Percentiles rank a stretch among this genome's conserved stretches.
Conservation (phyloP, 108 stramenopile species). For the Schizochytrium sp. region DNA sequence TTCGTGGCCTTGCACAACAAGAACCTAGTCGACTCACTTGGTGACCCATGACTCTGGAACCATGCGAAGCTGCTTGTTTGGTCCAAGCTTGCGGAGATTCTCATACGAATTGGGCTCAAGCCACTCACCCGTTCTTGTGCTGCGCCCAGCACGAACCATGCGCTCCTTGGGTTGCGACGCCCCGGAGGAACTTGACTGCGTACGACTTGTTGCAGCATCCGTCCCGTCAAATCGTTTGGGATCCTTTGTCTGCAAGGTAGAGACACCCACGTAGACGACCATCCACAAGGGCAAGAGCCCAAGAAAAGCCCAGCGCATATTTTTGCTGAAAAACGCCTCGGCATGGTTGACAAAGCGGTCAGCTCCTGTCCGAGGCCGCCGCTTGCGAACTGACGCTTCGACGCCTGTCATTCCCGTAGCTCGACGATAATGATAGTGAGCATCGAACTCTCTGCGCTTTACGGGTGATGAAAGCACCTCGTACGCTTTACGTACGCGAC, state of each 20-base stretch:
- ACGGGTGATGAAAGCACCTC: background rate
- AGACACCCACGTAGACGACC: background rate
- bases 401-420: background rate
- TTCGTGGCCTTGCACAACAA: no score
- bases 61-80: background rate
- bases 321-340: background rate
- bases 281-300: background rate
- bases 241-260: background rate
- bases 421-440: background rate
- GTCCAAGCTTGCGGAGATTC: background rate
- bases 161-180: background rate
- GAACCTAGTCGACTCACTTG: background rate
- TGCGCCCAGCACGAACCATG: background rate
- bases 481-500: background rate
- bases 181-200: no score
- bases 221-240: background rate
- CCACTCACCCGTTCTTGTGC: background rate
- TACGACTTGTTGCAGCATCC: no score
- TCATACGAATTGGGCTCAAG: background rate
- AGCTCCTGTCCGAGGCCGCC: background rate
- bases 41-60: background rate
- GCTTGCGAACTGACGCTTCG: background rate
- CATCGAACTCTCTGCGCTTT: background rate
- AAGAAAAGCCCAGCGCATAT: background rate
- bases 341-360: background rate